These are phyloP conservation scores for Phialocephala sp. DNA, from an alignment of 2,329 filamentous ascomycete species.

Conservation along the genomic window DNA sequence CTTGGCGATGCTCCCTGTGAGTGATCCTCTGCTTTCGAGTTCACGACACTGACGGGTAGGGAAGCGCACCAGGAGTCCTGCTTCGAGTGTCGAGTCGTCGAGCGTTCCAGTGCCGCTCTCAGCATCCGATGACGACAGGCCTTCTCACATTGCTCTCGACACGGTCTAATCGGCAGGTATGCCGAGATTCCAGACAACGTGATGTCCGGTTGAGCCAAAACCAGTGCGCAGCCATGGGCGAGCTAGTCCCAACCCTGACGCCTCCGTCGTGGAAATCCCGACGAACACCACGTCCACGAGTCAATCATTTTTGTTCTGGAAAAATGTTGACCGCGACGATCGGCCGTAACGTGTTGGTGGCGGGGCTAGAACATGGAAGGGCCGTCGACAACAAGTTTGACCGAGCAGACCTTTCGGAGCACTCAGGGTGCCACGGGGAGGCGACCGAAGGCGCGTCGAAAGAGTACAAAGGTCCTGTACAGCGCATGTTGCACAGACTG, in stretches of 20 bases:
- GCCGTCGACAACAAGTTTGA: conserved; percentile 3
- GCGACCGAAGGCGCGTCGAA: not conserved
- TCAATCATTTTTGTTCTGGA: conserved; percentile 10
- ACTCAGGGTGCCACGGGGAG: not conserved
- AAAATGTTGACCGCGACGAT: conserved; percentile 15
- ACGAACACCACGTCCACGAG: conserved; percentile 10
- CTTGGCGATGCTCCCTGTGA: conserved; percentile 3
- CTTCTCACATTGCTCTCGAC: not conserved
- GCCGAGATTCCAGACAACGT: conserved; percentile 15
- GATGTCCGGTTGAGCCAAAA: conserved; percentile 12
- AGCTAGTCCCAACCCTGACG: conserved; percentile 10
- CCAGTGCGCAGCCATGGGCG: conserved; percentile 8
- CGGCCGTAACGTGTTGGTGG: conserved; percentile 13
- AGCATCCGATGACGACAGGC: conserved; percentile 19
- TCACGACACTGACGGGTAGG: not conserved
- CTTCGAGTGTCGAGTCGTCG: not conserved
- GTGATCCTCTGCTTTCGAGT: not conserved
- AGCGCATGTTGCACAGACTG: not conserved
- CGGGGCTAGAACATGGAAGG: conserved; percentile 3
- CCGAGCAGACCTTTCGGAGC: not conserved
- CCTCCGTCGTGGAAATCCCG: conserved; percentile 7
- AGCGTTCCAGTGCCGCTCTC: not conserved
- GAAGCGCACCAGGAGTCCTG: not conserved
- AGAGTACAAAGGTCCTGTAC: conserved; percentile 4
- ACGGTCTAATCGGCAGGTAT: conserved; percentile 19